Evolutionary conservation across 2,329 filamentous ascomycete genomes (phyloP).

Genomic region (Aspergillus chevalieri): DNA sequence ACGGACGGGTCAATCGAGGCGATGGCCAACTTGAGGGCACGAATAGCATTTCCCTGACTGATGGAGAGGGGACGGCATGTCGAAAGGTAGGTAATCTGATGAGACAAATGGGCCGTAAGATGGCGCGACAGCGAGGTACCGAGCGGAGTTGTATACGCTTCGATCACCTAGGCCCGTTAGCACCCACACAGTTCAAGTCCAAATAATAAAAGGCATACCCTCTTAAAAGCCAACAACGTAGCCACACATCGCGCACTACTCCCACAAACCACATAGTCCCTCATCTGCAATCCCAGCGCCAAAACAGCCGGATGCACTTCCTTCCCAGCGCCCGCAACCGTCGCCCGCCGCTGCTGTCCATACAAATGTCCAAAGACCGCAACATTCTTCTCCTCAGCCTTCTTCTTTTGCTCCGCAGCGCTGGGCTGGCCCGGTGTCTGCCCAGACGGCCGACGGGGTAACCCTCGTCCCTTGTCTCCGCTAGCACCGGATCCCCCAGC

Average conservation of each 20-base stretch:
- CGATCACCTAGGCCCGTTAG: conserved; percentile 61
- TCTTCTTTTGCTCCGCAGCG: conserved; percentile 43
- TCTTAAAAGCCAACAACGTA: conserved; percentile 83
- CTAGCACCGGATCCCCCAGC: conserved; percentile 18
- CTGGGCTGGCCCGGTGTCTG: conserved; percentile 31
- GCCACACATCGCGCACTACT: conserved; percentile 83
- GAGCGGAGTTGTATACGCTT: conserved; percentile 82
- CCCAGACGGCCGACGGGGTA: conserved; percentile 31
- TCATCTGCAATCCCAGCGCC: conserved; percentile 82
- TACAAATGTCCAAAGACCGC: conserved; percentile 79
- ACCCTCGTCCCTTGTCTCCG: conserved; percentile 20
- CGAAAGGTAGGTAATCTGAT: conserved; percentile 90
- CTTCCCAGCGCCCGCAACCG: conserved; percentile 56
- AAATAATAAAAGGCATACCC: conserved; percentile 47
- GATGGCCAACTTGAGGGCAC: conserved; percentile 88
- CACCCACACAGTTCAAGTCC: not conserved
- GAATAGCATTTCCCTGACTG: conserved; percentile 93
- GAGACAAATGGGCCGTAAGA: conserved; percentile 84
- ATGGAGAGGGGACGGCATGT: conserved; percentile 94
- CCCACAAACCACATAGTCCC: conserved; percentile 79
- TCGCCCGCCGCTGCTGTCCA: conserved; percentile 64
- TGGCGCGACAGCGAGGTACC: conserved; percentile 82
- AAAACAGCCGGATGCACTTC: conserved; percentile 82
- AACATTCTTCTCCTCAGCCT: conserved; percentile 60
- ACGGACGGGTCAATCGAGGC: conserved; percentile 82